phyloP scores from a whole-genome alignment of 805 yeast species.

The Alloascoidea hylecoeti region DNA sequence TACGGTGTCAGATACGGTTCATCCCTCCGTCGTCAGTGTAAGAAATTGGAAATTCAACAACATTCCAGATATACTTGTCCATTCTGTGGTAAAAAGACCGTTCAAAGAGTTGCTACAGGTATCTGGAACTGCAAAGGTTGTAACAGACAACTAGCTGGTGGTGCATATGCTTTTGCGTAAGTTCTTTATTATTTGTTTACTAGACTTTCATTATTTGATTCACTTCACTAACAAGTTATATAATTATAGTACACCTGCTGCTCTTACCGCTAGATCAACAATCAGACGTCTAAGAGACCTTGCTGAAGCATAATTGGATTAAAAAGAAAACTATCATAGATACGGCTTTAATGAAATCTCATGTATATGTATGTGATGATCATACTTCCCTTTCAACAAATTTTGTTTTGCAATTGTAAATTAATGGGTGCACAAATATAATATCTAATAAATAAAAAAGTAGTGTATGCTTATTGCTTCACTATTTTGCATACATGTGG shows the following conservation, averaged over 20 bases:
- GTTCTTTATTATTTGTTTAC: conserved; percentile 4
- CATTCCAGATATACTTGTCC: conserved; percentile 98
- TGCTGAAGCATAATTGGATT: conserved; percentile 81
- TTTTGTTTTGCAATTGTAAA: too few relatives aligned
- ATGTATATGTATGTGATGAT: too few relatives aligned
- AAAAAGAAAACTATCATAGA: neutral
- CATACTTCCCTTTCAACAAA: too few relatives aligned
- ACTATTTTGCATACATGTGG: too few relatives aligned
- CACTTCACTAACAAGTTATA: neutral
- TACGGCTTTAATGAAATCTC: too few relatives aligned
- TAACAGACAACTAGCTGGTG: conserved; percentile 97
- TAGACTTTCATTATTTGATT: neutral
- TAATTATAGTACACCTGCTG: conserved; percentile 70
- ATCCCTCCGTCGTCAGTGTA: conserved; percentile 98
- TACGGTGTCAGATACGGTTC: conserved; percentile 99
- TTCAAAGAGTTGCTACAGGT: conserved; percentile 96
- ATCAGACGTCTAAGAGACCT: conserved; percentile 99
- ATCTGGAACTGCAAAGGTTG: conserved; percentile 97
- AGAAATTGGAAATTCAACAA: conserved; percentile 97
- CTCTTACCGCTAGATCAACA: conserved; percentile 99
- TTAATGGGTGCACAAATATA: too few relatives aligned
- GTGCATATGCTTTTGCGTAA: conserved; percentile 93
- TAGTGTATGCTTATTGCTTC: too few relatives aligned
- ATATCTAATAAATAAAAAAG: too few relatives aligned
- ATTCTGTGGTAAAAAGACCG: conserved; percentile 99